Conservation (phyloP, 768 basidiomycete species). For the Tulasnella sp. region DNA sequence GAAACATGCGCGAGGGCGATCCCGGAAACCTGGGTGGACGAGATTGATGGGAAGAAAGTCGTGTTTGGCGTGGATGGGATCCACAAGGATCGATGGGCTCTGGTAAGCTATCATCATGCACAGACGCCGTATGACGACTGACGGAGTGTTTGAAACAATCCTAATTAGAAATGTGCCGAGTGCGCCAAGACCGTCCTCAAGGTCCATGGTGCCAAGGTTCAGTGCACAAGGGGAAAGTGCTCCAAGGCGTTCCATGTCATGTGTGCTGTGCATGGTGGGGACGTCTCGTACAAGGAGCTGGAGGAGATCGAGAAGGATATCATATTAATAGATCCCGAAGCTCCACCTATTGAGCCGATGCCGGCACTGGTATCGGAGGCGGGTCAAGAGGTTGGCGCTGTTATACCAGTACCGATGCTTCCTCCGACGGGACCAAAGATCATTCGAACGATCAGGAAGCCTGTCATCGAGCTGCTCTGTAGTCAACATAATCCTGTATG, state of each 20-base stretch:
- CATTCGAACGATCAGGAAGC: constrained; percentile 61
- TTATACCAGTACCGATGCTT: not conserved
- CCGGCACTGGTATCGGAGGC: constrained; percentile 17
- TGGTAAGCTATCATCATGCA: constrained; percentile 46
- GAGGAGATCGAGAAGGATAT: constrained; percentile 74
- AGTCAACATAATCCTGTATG: constrained; percentile 84
- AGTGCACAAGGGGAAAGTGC: constrained; percentile 92
- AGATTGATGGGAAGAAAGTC: constrained; percentile 33
- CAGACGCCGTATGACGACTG: constrained; percentile 82
- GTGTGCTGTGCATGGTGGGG: constrained; percentile 54
- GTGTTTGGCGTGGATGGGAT: constrained; percentile 83
- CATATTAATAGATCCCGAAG: constrained; percentile 40
- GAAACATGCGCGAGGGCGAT: constrained; percentile 67
- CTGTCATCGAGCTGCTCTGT: constrained; percentile 67
- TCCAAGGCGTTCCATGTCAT: constrained; percentile 87
- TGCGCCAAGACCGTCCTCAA: constrained; percentile 39
- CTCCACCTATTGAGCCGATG: constrained; percentile 12
- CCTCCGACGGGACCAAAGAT: not conserved
- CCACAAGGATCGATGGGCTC: constrained; percentile 83
- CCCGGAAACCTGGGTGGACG: constrained; percentile 89
- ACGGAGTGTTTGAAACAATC: constrained; percentile 70
- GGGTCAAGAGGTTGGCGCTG: constrained; percentile 22
- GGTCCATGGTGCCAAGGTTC: constrained; percentile 37
- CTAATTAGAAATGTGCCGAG: constrained; percentile 78
- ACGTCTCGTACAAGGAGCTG: constrained; percentile 49